Conservation (phyloP, 306 rosid species). For the Biancaea sappan region DNA sequence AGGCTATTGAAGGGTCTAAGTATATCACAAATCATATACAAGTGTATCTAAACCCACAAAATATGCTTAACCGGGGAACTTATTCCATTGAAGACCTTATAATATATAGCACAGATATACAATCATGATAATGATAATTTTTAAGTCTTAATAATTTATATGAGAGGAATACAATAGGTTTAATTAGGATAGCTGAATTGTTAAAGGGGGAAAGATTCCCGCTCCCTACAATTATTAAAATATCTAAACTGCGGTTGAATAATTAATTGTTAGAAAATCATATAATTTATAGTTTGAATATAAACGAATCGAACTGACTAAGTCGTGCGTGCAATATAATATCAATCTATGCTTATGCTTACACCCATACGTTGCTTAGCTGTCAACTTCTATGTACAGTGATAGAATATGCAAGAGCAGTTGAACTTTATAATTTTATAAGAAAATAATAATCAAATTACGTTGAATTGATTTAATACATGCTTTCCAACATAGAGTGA, state of each 20-base stretch:
- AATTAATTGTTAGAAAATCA: slow-evolving; percentile 5
- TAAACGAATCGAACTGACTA: slow-evolving; percentile 31
- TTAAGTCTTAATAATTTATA: no score
- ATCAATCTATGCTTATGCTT: slow-evolving; percentile 19
- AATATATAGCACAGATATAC: no score
- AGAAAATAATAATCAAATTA: slow-evolving; percentile 22
- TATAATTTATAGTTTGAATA: slow-evolving; percentile 11
- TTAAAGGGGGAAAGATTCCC: slow-evolving; percentile 23
- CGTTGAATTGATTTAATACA: slow-evolving; percentile 8
- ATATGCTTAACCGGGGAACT: neutral
- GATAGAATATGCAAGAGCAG: slow-evolving; percentile 25
- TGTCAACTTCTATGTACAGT: slow-evolving; percentile 40
- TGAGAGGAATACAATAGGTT: no score
- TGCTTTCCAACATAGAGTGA: slow-evolving; percentile 6
- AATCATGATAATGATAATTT: no score
- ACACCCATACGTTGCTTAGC: slow-evolving; percentile 42
- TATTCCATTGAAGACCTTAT: neutral
- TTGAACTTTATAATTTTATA: slow-evolving; percentile 33
- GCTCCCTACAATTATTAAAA: neutral
- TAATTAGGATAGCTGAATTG: neutral
- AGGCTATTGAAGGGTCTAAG: neutral
- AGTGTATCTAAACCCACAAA: neutral
- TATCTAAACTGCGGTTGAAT: slow-evolving; percentile 30
- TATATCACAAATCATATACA: neutral
- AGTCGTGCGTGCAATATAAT: slow-evolving; percentile 39